A percentile compares a stretch with the other conserved stretches of the same genome.
Conservation (phyloP, 2,329 filamentous ascomycete species). For the Ceratocystis destructans region DNA sequence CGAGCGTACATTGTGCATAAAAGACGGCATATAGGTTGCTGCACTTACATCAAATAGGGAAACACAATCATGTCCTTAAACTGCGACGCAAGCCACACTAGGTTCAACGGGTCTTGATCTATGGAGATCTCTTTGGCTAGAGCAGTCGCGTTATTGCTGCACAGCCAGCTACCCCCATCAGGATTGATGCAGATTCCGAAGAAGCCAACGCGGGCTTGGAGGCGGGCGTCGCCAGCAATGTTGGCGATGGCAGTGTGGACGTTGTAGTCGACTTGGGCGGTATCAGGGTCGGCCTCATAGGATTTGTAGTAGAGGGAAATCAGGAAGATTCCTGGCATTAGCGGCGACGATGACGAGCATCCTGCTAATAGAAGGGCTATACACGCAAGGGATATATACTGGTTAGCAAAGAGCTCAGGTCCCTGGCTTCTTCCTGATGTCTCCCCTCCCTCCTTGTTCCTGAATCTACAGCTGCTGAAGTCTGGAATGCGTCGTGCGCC, state of each 20-base stretch:
- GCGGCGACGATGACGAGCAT: conserved; percentile 88
- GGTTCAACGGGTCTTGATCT: conserved; percentile 88
- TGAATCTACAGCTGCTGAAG: neutral
- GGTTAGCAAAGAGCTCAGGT: conserved; percentile 1
- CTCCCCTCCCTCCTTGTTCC: neutral
- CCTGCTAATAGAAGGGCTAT: conserved; percentile 81
- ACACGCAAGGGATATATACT: conserved; percentile 15
- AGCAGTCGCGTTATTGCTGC: conserved; percentile 91
- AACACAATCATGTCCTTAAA: conserved; percentile 99
- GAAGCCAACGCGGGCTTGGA: conserved; percentile 90
- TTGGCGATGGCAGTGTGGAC: conserved; percentile 75
- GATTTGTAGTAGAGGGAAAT: conserved; percentile 93
- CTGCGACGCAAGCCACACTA: conserved; percentile 92
- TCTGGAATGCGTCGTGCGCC: neutral
- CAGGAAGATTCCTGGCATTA: conserved; percentile 92
- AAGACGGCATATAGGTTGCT: neutral
- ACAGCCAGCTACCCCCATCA: conserved; percentile 81
- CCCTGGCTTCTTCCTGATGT: neutral
- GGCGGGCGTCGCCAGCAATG: conserved; percentile 69
- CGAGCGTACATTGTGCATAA: too few species aligned
- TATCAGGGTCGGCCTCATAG: conserved; percentile 69
- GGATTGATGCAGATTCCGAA: conserved; percentile 95
- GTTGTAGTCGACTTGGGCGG: conserved; percentile 80
- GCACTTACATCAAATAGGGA: conserved; percentile 76
- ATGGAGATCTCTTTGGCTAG: conserved; percentile 78